These are phyloP conservation scores for Alternaria metachromatica DNA, from an alignment of 2,329 filamentous ascomycete genomes.

Conservation along the genomic window DNA sequence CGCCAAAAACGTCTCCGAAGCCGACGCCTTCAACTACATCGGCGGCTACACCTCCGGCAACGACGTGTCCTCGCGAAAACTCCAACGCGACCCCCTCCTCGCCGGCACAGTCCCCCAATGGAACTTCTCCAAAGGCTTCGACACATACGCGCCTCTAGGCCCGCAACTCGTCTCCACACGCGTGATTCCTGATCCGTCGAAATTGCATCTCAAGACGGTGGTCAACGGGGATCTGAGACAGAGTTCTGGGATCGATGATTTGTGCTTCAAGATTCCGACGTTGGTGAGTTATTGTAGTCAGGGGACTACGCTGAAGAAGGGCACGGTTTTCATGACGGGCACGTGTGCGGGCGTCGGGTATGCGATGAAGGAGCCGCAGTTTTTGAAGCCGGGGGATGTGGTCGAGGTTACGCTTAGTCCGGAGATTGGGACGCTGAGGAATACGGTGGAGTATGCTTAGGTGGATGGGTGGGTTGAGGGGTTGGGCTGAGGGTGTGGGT, in stretches of 20 bases:
- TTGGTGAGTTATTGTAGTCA: slow-evolving; percentile 57
- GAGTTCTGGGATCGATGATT: slow-evolving; percentile 56
- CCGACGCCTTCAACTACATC: slow-evolving; percentile 58
- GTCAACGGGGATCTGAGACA: slow-evolving; percentile 60
- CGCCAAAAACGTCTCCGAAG: slow-evolving; percentile 57
- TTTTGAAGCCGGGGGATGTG: slow-evolving; percentile 43
- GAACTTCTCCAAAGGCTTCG: slow-evolving; percentile 65
- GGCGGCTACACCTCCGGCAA: slow-evolving; percentile 63
- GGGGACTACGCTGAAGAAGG: slow-evolving; percentile 55
- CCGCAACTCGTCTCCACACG: slow-evolving; percentile 56
- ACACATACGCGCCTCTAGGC: slow-evolving; percentile 62
- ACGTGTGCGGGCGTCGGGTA: slow-evolving; percentile 50
- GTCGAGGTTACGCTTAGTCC: slow-evolving; percentile 43
- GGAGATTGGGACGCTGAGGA: slow-evolving; percentile 42
- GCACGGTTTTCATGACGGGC: slow-evolving; percentile 60
- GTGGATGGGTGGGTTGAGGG: not conserved
- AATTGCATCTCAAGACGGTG: slow-evolving; percentile 54
- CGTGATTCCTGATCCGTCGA: slow-evolving; percentile 53
- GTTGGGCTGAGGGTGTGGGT: not conserved
- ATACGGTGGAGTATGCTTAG: slow-evolving; percentile 40
- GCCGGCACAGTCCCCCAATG: slow-evolving; percentile 64
- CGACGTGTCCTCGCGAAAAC: slow-evolving; percentile 61
- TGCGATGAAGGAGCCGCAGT: slow-evolving; percentile 51
- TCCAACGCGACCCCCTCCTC: slow-evolving; percentile 58
- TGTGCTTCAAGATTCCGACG: slow-evolving; percentile 56